These are phyloP conservation scores for Ambrosiella beaveri DNA, from an alignment of 2,329 filamentous ascomycete genomes.

Conservation along the genomic window DNA sequence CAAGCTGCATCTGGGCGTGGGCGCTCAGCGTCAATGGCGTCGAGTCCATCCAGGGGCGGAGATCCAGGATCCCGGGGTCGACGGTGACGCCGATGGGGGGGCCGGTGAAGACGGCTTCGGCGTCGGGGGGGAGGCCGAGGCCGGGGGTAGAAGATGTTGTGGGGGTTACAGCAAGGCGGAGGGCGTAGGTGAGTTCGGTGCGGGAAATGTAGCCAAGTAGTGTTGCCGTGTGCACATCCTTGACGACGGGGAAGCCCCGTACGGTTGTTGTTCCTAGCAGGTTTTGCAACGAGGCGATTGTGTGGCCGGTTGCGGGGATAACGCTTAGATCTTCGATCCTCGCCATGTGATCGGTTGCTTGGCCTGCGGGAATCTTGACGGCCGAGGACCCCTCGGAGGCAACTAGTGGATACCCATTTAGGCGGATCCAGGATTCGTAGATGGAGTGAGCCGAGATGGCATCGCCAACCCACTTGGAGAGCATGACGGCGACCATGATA, in stretches of 20 bases:
- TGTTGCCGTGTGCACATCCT: constrained; percentile 56
- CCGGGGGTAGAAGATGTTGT: constrained; percentile 26
- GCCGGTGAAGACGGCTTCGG: constrained; percentile 71
- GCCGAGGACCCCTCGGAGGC: constrained; percentile 62
- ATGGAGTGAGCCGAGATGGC: constrained; percentile 85
- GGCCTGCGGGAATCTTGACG: constrained; percentile 56
- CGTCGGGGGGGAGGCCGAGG: constrained; percentile 44
- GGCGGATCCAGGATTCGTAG: constrained; percentile 94
- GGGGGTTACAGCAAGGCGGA: constrained; percentile 42
- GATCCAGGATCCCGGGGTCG: constrained; percentile 47
- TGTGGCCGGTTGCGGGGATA: constrained; percentile 74
- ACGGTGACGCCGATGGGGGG: constrained; percentile 55
- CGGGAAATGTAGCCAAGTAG: constrained; percentile 88
- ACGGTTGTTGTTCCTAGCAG: constrained; percentile 60
- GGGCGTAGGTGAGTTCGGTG: constrained; percentile 70
- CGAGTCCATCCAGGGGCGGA: constrained; percentile 97
- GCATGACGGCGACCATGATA: constrained; percentile 98
- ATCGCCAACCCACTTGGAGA: constrained; percentile 96
- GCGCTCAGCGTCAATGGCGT: constrained; percentile 82
- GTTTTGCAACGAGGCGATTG: constrained; percentile 54
- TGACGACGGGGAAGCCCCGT: constrained; percentile 83
- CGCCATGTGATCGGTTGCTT: constrained; percentile 82
- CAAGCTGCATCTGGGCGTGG: constrained; percentile 62
- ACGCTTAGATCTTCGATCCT: constrained; percentile 77
- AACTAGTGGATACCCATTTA: constrained; percentile 89